Evolutionary conservation across 495 filamentous ascomycete species (phyloP).

Genomic region (Penicillium ochrochloron): DNA sequence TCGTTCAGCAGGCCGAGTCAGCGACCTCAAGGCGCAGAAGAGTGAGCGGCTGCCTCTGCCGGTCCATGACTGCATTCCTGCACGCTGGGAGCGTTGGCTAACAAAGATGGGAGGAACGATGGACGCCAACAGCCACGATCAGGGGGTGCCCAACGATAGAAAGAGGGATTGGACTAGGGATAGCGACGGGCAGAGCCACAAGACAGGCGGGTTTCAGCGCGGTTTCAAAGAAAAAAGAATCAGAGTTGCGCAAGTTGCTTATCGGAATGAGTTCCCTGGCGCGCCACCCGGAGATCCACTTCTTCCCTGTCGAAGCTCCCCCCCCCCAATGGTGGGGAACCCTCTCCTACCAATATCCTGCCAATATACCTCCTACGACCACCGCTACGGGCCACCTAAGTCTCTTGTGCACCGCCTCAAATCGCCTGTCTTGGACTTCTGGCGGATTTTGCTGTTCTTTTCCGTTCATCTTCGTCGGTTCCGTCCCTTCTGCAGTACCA

Average conservation of each 20-base stretch:
- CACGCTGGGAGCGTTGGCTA: slow-evolving; percentile 2
- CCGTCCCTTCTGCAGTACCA: slow-evolving; percentile 14
- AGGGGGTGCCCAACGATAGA: background rate
- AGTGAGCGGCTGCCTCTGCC: slow-evolving; percentile 42
- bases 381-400: slow-evolving; percentile 25
- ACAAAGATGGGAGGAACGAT: background rate
- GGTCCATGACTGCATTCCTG: slow-evolving; percentile 48
- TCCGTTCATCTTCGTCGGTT: slow-evolving; percentile 4
- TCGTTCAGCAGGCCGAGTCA: slow-evolving; percentile 30
- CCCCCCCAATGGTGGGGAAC: slow-evolving; percentile 38
- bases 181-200: background rate
- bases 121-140: background rate
- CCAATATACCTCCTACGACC: slow-evolving; percentile 38
- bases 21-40: slow-evolving; percentile 37
- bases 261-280: slow-evolving; percentile 33
- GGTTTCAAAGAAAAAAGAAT: slow-evolving; percentile 14
- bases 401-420: background rate
- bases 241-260: slow-evolving; percentile 25
- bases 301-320: slow-evolving; percentile 27
- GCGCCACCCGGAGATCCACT: slow-evolving; percentile 37
- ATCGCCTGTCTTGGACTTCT: background rate
- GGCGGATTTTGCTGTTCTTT: background rate
- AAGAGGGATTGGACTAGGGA: background rate
- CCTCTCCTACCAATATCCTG: slow-evolving; percentile 35
- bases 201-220: slow-evolving; percentile 10